A percentile compares a stretch with the other conserved stretches of the same genome.
Evolutionary conservation across 345 rosid species (phyloP).

Genomic region (Acer campestre): DNA sequence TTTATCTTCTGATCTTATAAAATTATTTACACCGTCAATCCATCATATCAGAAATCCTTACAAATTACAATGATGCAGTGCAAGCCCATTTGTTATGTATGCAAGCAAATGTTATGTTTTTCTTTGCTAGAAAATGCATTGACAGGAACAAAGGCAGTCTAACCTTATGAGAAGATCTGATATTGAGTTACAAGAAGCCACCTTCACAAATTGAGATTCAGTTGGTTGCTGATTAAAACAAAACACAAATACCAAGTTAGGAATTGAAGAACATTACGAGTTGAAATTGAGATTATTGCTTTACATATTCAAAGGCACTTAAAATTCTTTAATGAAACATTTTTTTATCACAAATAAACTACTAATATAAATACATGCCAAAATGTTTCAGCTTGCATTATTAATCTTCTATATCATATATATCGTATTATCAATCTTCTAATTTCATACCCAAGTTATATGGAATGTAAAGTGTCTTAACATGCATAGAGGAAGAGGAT

Average conservation of each 20-base stretch:
- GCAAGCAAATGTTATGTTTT: background rate
- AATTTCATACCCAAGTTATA: background rate
- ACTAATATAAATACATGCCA: background rate
- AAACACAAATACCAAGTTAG: slow-evolving; percentile 9
- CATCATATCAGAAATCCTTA: background rate
- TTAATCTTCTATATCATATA: background rate
- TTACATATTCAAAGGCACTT: background rate
- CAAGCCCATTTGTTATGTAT: background rate
- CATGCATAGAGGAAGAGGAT: too few relatives aligned
- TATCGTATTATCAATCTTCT: background rate
- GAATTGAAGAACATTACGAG: background rate
- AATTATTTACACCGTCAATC: background rate
- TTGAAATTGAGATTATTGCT: background rate
- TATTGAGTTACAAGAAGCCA: slow-evolving; percentile 70
- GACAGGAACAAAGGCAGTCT: slow-evolving; percentile 12
- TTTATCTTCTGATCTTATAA: background rate
- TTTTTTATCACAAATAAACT: background rate
- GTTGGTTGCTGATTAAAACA: slow-evolving; percentile 53
- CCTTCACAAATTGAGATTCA: slow-evolving; percentile 74
- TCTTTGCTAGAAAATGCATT: background rate
- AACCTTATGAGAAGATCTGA: slow-evolving; percentile 80
- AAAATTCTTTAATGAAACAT: slow-evolving; percentile 5
- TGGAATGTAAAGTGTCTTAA: too few relatives aligned
- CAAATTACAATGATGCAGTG: background rate
- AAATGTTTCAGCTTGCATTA: background rate